Conservation (phyloP, 2,329 filamentous ascomycete genomes). For the Mycosphaerella arachidis region DNA sequence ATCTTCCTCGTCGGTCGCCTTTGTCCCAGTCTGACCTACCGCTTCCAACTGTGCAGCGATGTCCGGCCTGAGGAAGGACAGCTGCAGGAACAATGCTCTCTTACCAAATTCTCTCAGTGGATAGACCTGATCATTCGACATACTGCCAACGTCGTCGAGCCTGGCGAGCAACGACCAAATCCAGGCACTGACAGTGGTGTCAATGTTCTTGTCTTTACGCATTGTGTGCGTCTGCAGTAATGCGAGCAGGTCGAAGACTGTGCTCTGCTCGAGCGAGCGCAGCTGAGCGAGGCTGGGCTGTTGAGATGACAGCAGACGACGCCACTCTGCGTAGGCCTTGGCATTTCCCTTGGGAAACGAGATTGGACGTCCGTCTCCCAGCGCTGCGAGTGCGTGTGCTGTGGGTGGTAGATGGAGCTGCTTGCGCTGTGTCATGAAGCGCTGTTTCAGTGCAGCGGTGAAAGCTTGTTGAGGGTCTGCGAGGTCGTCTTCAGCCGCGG, state of each 20-base stretch:
- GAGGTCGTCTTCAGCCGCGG: slow-evolving; percentile 26
- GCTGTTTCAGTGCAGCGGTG: slow-evolving; percentile 59
- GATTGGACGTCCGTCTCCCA: slow-evolving; percentile 51
- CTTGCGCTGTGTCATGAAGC: slow-evolving; percentile 62
- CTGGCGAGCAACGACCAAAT: slow-evolving; percentile 76
- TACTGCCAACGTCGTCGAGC: slow-evolving; percentile 62
- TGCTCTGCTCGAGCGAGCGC: slow-evolving; percentile 56
- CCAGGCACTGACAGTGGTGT: slow-evolving; percentile 71
- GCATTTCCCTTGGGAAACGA: slow-evolving; percentile 52
- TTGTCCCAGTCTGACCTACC: slow-evolving; percentile 17
- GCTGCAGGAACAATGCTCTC: slow-evolving; percentile 49
- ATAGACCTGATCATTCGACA: slow-evolving; percentile 71
- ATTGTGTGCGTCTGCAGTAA: slow-evolving; percentile 58
- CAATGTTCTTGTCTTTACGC: slow-evolving; percentile 55
- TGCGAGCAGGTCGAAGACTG: slow-evolving; percentile 62
- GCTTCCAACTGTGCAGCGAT: slow-evolving; percentile 26
- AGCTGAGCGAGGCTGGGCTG: slow-evolving; percentile 49
- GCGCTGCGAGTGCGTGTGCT: slow-evolving; percentile 46
- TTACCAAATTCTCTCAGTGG: slow-evolving; percentile 76
- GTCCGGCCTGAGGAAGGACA: slow-evolving; percentile 26
- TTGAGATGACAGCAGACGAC: slow-evolving; percentile 35
- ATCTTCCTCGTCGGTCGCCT: not conserved
- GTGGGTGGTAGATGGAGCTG: slow-evolving; percentile 57
- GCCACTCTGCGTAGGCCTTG: slow-evolving; percentile 55
- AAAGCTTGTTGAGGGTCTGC: slow-evolving; percentile 58